These are phyloP conservation scores for Dunaliella sp. DNA, from an alignment of 139 green algal species.

Conservation along the genomic window DNA sequence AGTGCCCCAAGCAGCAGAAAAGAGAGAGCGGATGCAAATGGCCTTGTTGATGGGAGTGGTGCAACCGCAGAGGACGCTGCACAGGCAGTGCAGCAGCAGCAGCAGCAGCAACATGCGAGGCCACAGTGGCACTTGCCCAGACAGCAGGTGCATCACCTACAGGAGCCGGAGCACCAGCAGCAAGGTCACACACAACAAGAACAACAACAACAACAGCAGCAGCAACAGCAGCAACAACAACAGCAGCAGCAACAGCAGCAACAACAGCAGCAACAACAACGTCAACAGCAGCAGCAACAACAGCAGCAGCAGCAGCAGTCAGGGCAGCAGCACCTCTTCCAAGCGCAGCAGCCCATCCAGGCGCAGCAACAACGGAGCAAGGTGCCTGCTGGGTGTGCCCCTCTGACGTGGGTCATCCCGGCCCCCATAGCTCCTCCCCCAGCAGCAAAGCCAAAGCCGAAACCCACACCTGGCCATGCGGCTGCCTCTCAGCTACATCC, in stretches of 20 bases:
- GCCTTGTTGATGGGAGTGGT: no score
- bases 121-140: no score
- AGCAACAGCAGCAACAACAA: neutral
- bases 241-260: neutral
- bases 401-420: neutral
- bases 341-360: neutral
- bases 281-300: neutral
- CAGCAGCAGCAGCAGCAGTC: neutral
- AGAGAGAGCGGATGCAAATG: no score
- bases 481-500: neutral
- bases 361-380: neutral
- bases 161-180: no score
- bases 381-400: neutral
- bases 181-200: no score
- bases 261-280: neutral
- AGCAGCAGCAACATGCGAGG: no score
- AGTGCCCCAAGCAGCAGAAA: no score
- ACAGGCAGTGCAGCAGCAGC: no score
- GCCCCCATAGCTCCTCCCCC: neutral
- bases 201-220: slow-evolving; percentile 2
- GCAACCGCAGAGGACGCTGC: no score
- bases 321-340: neutral
- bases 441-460: neutral
- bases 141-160: no score
- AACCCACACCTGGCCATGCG: no score